A percentile compares a stretch with the other conserved stretches of the same genome.
phyloP scores from a whole-genome alignment of 345 rosid species.

The Garcia nutans region DNA sequence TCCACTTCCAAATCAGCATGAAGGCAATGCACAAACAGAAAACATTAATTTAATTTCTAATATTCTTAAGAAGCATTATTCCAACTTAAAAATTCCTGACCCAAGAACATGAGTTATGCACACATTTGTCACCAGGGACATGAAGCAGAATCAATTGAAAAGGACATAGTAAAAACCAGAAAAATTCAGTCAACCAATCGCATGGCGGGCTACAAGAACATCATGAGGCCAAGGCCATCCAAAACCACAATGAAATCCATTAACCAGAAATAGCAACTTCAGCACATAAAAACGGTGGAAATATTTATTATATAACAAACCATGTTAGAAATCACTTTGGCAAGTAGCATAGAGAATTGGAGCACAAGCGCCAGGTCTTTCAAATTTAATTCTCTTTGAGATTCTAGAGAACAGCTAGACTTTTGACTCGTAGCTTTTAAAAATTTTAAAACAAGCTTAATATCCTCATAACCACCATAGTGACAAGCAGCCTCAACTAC shows the following conservation, averaged over 20 bases:
- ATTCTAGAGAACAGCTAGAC: background rate
- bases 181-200: background rate
- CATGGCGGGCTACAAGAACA: background rate
- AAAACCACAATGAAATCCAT: background rate
- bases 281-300: background rate
- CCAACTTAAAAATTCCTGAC: background rate
- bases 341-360: background rate
- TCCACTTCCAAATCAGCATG: slow-evolving; percentile 5
- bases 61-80: background rate
- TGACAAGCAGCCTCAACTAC: background rate
- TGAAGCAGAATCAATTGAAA: background rate
- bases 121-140: background rate
- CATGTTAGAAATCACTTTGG: background rate
- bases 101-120: background rate
- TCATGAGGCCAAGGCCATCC: background rate
- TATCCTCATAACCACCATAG: background rate
- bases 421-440: background rate
- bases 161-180: background rate
- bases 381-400: background rate
- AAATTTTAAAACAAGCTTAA: background rate
- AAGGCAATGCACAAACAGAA: background rate
- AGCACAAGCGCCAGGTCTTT: background rate
- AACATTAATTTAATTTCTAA: background rate
- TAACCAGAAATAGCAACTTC: background rate
- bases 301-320: background rate